Evolutionary conservation across 768 basidiomycete genomes (phyloP), one percentile per base, ranked within the genome.

Genomic region (Thelephora ganbajun): DNA sequence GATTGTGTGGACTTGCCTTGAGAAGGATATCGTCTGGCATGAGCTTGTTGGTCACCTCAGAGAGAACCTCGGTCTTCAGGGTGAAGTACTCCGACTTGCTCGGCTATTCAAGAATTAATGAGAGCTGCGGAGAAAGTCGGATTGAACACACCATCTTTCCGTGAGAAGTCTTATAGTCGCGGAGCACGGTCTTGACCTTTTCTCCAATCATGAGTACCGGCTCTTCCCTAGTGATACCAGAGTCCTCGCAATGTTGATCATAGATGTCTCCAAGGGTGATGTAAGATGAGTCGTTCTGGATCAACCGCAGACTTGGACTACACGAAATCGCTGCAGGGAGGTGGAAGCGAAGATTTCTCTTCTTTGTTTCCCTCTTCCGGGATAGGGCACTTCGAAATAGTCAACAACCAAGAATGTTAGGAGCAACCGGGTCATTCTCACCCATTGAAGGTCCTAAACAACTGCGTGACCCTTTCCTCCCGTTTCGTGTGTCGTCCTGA

Each of bases 391-490:
- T 96, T 48, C 33, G 47, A 42, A 33, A 42, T 14, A 20, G 46
- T 22, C 52, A 49, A 41, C 11, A 13, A 48, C 36, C n/a, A 51
- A 41, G 37, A 12, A 11, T 14, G 14, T 5, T 13, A 1, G 1
- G 23, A 19, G 1, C 3, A 41, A 33, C 12, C 2, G 13, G 13
- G 14, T 13, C 33, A 16, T 11, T 59, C 77, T 36, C 52, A 93
- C 92, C 80, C 79, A 58, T 96, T 97, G 65, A 98, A 87, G 47
- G 84, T 87, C n/a, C 96, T 79, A 66, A 94, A 85, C 16, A 96
- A 66, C 57, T 97, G 91, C 63, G 85, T 83, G 39, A 94, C 79
- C 44, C 88, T 72, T 57, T 99, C 94, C 66, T 99, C 94, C 30
- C 96, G 76, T 20, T 96, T 81, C 55, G 80, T 83, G 54, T 87